Conservation (phyloP, 164 flowering plant genomes). For the Piper longum region DNA sequence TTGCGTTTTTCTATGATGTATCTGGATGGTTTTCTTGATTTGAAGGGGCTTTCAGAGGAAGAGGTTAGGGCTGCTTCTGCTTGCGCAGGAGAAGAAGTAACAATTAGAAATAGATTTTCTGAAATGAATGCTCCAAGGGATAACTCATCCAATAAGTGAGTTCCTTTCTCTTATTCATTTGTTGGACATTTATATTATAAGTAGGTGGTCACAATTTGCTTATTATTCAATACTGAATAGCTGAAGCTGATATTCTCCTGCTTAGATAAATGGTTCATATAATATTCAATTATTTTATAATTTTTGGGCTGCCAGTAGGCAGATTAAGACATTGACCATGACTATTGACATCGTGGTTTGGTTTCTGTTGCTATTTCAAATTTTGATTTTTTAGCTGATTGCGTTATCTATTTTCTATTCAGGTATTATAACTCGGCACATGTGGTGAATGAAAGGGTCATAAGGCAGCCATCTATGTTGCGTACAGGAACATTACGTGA, state of each 20-base stretch:
- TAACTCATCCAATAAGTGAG: slow-evolving; percentile 72
- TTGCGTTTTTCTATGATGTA: background rate
- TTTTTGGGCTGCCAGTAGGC: too few relatives aligned
- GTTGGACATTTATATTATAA: too few relatives aligned
- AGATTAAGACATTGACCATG: too few relatives aligned
- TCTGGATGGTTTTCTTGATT: slow-evolving; percentile 2
- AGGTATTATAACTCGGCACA: slow-evolving; percentile 96
- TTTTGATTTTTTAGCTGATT: background rate
- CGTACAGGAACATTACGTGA: slow-evolving; percentile 86
- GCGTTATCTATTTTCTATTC: slow-evolving; percentile 3
- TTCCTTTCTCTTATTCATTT: background rate
- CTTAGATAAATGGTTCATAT: too few relatives aligned
- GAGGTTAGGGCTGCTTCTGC: slow-evolving; percentile 88
- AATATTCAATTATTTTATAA: too few relatives aligned
- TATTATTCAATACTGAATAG: background rate
- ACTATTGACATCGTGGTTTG: too few relatives aligned
- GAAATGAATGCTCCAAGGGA: slow-evolving; percentile 98
- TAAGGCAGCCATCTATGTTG: slow-evolving; percentile 89
- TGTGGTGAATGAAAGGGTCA: slow-evolving; percentile 87
- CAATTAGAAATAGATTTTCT: slow-evolving; percentile 83
- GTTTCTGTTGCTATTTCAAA: too few relatives aligned
- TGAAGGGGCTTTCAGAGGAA: slow-evolving; percentile 95
- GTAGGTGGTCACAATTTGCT: background rate
- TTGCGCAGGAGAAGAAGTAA: slow-evolving; percentile 96
- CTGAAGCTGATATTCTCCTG: background rate